phyloP scores from a whole-genome alignment of 192 early-diverging fungal species.

The Mortierella antarctica region DNA sequence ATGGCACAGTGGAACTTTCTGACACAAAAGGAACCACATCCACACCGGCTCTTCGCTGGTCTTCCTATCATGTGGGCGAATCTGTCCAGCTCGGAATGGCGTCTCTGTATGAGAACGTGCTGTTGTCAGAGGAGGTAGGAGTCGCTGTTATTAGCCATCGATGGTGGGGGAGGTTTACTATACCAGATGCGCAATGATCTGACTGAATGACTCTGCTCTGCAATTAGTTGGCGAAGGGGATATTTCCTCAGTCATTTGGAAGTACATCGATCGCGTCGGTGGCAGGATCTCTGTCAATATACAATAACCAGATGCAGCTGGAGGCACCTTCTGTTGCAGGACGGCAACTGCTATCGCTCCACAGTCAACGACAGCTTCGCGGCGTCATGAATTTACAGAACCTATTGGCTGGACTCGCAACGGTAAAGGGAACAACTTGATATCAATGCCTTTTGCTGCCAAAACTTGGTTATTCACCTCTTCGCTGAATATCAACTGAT shows the following conservation, averaged over 20 bases:
- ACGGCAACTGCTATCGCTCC: conserved; percentile 34
- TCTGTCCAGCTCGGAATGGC: conserved; percentile 41
- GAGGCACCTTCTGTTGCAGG: conserved; percentile 39
- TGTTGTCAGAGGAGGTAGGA: conserved; percentile 42
- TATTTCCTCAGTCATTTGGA: conserved; percentile 45
- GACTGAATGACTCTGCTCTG: not conserved
- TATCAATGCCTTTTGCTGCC: not conserved
- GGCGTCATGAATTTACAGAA: conserved; percentile 43
- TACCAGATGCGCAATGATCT: not conserved
- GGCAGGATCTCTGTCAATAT: conserved; percentile 46
- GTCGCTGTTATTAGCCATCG: not conserved
- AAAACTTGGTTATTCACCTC: not conserved
- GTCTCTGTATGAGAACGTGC: conserved; percentile 45
- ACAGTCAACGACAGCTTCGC: conserved; percentile 35
- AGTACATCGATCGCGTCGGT: conserved; percentile 35
- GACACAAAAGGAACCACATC: conserved; percentile 34
- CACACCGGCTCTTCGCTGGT: conserved; percentile 29
- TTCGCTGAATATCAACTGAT: not conserved
- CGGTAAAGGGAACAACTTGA: not conserved
- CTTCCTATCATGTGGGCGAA: conserved; percentile 32
- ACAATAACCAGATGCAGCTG: conserved; percentile 52
- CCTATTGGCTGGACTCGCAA: conserved; percentile 23
- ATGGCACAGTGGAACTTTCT: conserved; percentile 18
- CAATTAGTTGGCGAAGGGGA: conserved; percentile 39
- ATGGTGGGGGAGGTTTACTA: not conserved